These are phyloP conservation scores for Pleurotus cornucopiae DNA, from an alignment of 768 basidiomycete species.

Conservation along the genomic window DNA sequence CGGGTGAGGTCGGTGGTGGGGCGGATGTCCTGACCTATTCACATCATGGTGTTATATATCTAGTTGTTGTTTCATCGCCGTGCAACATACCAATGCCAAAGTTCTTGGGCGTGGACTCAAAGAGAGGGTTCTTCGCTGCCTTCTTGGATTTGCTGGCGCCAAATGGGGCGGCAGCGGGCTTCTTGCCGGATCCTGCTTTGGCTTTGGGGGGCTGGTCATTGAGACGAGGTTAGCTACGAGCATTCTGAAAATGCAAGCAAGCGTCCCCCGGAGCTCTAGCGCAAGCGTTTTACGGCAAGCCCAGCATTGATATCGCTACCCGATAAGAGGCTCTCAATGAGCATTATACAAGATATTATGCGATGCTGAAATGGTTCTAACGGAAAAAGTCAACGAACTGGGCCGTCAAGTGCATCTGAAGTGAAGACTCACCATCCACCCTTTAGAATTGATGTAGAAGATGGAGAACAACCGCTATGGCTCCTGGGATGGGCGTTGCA, in stretches of 20 bases:
- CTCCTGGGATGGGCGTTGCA: constrained; percentile 21
- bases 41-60: neutral
- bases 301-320: constrained; percentile 26
- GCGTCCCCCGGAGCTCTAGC: constrained; percentile 53
- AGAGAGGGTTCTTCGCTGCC: constrained; percentile 90
- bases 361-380: constrained; percentile 22
- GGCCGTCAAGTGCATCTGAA: constrained; percentile 29
- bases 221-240: constrained; percentile 65
- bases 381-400: constrained; percentile 8
- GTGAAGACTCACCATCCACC: constrained; percentile 50
- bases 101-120: constrained; percentile 86
- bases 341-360: constrained; percentile 15
- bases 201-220: constrained; percentile 88
- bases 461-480: constrained; percentile 34
- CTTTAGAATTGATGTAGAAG: constrained; percentile 21
- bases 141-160: constrained; percentile 75
- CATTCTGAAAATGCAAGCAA: constrained; percentile 14
- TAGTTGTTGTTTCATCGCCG: neutral
- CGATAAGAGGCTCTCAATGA: neutral
- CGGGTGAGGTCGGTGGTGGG: constrained; percentile 88
- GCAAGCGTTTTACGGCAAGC: constrained; percentile 30
- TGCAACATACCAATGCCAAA: constrained; percentile 82
- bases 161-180: constrained; percentile 81
- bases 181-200: constrained; percentile 72
- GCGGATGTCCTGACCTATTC: constrained; percentile 85